Evolutionary conservation across 495 filamentous ascomycete genomes (phyloP).

Genomic region (Hypoxylon fuscum): DNA sequence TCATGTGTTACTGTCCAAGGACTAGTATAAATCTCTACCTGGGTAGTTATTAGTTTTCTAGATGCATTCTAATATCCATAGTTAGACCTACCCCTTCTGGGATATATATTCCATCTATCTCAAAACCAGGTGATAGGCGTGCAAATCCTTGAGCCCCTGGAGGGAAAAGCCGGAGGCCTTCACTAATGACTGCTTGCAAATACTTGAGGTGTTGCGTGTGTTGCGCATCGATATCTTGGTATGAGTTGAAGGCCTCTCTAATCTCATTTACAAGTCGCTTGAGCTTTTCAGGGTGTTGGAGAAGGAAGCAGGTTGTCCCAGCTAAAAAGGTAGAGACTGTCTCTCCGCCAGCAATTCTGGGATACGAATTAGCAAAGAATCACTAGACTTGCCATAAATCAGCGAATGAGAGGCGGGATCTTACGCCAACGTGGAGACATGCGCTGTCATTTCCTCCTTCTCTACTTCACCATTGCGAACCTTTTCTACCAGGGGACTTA

Average conservation of each 20-base stretch:
- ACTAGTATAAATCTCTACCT: too few relatives aligned
- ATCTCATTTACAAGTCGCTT: constrained; percentile 51
- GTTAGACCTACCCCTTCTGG: too few relatives aligned
- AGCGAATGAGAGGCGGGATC: not conserved
- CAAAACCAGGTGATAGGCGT: constrained; percentile 37
- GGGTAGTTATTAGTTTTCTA: too few relatives aligned
- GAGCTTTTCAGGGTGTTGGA: too few relatives aligned
- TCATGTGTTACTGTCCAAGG: too few relatives aligned
- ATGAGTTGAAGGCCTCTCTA: constrained; percentile 45
- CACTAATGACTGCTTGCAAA: constrained; percentile 54
- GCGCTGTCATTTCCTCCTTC: not conserved
- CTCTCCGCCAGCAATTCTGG: constrained; percentile 58
- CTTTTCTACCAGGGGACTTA: not conserved
- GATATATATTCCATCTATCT: too few relatives aligned
- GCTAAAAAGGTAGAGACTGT: constrained; percentile 57
- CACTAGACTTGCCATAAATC: too few relatives aligned
- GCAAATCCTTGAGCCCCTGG: constrained; percentile 41
- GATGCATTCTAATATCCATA: too few relatives aligned
- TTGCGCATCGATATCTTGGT: constrained; percentile 46
- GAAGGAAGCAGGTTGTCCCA: constrained; percentile 48
- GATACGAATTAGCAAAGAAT: too few relatives aligned
- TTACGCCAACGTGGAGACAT: constrained; percentile 21
- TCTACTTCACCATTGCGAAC: too few relatives aligned
- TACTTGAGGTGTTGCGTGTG: constrained; percentile 45
- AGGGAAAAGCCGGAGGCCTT: constrained; percentile 51